A percentile compares a stretch with the other conserved stretches of the same genome.
Conservation (phyloP, 441 rosid species). For the Omphalea diandra region DNA sequence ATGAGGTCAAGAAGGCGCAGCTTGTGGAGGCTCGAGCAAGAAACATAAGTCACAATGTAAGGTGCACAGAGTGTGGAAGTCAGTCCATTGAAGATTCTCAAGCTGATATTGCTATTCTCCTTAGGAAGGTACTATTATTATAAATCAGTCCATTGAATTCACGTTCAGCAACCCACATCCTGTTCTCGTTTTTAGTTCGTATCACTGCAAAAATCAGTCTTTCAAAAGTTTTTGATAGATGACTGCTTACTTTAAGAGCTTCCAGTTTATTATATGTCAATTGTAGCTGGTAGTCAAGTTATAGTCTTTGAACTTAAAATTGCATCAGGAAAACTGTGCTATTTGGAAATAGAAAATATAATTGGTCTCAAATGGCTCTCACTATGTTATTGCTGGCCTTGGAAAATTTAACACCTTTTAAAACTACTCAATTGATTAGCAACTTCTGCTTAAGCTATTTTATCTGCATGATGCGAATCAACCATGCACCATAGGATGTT, state of each 20-base stretch:
- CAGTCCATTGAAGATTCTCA: slow-evolving; percentile 99
- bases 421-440: not conserved
- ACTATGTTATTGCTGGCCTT: not conserved
- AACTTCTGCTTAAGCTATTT: not conserved
- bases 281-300: not conserved
- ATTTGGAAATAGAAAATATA: not conserved
- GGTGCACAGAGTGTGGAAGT: slow-evolving; percentile 96
- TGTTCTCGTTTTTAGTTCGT: not conserved
- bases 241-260: not conserved
- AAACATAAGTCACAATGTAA: slow-evolving; percentile 87
- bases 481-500: not conserved
- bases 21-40: slow-evolving; percentile 81
- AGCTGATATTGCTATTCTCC: slow-evolving; percentile 91
- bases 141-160: no score
- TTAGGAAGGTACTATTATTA: slow-evolving; percentile 85
- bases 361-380: not conserved
- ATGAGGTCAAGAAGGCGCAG: slow-evolving; percentile 63
- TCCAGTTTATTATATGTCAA: not conserved
- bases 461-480: not conserved
- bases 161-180: not conserved
- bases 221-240: not conserved
- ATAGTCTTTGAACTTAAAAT: not conserved
- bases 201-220: not conserved
- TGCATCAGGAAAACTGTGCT: not conserved
- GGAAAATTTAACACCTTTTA: no score